Percentiles rank a stretch among this genome's conserved stretches.
These are phyloP conservation scores for Angomonas ambiguus DNA, from an alignment of 208 protist genomes.

Conservation along the genomic window DNA sequence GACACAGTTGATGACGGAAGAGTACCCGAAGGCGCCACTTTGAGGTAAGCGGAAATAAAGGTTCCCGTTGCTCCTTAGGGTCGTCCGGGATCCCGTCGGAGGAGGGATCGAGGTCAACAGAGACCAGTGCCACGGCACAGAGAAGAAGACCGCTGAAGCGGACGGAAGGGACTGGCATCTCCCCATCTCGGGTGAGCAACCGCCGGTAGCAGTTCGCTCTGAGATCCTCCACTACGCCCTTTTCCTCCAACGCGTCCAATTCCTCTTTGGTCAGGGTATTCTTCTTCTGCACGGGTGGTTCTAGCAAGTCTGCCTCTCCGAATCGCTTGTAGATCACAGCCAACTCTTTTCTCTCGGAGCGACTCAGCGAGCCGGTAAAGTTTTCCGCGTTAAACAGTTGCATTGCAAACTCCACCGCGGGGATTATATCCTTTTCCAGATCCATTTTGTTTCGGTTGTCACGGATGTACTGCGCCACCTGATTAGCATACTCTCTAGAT, in stretches of 20 bases:
- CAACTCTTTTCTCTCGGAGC: constrained; percentile 42
- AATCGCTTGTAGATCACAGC: constrained; percentile 40
- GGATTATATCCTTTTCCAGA: constrained; percentile 37
- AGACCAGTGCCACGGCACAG: constrained; percentile 45
- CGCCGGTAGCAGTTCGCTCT: constrained; percentile 61
- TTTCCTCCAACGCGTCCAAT: neutral
- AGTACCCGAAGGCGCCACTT: constrained; percentile 71
- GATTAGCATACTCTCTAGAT: constrained; percentile 29
- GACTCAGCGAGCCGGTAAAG: constrained; percentile 71
- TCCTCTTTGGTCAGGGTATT: constrained; percentile 8
- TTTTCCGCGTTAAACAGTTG: constrained; percentile 86
- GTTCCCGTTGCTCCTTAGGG: neutral
- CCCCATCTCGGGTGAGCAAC: constrained; percentile 80
- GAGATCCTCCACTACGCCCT: constrained; percentile 13
- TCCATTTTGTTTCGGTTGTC: neutral
- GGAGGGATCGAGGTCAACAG: neutral
- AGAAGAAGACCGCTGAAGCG: constrained; percentile 65
- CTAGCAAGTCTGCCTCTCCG: constrained; percentile 9
- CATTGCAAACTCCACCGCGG: constrained; percentile 68
- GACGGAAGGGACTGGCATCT: constrained; percentile 67
- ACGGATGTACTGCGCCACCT: constrained; percentile 43
- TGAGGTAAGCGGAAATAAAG: constrained; percentile 38
- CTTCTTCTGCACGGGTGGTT: neutral
- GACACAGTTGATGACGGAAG: constrained; percentile 76
- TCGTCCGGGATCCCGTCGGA: neutral